These are phyloP conservation scores for Marchantia polymorpha DNA, from an alignment of 225 moss, liverwort and hornwort species.

Conservation along the genomic window DNA sequence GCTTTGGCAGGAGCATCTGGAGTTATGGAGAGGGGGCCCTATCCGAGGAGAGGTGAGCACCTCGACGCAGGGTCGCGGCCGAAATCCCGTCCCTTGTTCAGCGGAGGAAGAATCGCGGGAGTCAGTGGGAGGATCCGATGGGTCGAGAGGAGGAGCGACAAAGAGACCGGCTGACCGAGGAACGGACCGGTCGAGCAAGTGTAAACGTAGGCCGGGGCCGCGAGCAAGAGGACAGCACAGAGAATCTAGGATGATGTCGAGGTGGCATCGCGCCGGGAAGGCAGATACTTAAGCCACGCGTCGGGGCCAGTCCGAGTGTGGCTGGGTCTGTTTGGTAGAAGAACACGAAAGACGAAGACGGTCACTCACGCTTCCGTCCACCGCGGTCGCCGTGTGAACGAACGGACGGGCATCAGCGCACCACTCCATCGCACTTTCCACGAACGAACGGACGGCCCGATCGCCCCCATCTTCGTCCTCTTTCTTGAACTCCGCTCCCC, in stretches of 20 bases:
- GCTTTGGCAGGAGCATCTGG: neutral
- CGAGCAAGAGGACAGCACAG: neutral
- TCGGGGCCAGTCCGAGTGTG: neutral
- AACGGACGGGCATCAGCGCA: slow-evolving; percentile 15
- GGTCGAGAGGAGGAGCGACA: neutral
- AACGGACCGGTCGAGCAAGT: too few species aligned
- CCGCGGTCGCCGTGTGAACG: neutral
- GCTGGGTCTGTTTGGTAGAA: slow-evolving; percentile 17
- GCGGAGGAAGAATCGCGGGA: neutral
- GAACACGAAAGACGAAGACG: neutral
- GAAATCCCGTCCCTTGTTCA: neutral
- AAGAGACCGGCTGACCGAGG: neutral
- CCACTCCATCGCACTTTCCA: neutral
- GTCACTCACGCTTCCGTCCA: neutral
- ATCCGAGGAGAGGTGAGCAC: neutral
- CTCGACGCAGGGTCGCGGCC: neutral
- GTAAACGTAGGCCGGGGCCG: too few species aligned
- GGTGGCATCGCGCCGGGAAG: neutral
- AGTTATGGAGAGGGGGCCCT: neutral
- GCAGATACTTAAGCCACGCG: slow-evolving; percentile 13
- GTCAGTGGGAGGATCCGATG: neutral
- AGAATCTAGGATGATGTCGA: slow-evolving; percentile 9
- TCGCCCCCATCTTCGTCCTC: neutral
- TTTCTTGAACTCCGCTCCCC: neutral
- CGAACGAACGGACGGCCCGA: neutral